Base-by-base conservation (phyloP, 1,139 yeast genomes). In the Debaryomycetaceae sp. region DNA sequence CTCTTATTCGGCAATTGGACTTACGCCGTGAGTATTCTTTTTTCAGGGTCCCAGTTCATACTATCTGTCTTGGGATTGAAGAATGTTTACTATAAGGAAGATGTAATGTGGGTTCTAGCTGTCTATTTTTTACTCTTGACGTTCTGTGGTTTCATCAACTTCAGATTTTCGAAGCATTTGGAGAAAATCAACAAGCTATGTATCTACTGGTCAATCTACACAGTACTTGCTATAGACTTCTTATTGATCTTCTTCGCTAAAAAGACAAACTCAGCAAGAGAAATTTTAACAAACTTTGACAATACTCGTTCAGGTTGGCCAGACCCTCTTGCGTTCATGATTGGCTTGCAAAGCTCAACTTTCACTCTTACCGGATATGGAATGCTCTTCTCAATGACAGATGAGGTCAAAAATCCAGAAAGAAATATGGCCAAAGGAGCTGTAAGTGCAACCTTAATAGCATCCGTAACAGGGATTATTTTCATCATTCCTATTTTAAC, bases 301-400 rank as follows among this genome's bases (percentile, higher is more conserved):
- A 84, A 84, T 44, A 66, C 83, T 6, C 63, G 88, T 43, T 82
- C 88, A 2, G 91, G 91, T 2, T 85, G 89, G 85, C 82, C 87
- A 1, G 78, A 72, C 42, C 70, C 76, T 1, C 54, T 85, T 47
- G 88, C 91, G 0, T 85, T 85, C 49, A 66, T 85, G 43, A 79
- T 87, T 36, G 95, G 95, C 0, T 75, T 87, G 45, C 91, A 86
- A 59, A 85, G 87, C 53, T 81, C 91, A 0, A 83, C 87, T 37
- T 86, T 86, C 62, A 86, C 93, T 24, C 70, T 87, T 56, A 87
- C 87, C 48, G 95, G 95, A 0, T 87, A 85, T 60, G 93, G 93
- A 24, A 83, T 87, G 78, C 70, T 88, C 24, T 87, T 89, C 14
- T 84, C 93, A 6, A 78, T 87, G 72, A 81, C 90, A 34, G 96